Conservation (phyloP, 2,329 filamentous ascomycete genomes). For the Cercospora nicotianae region DNA sequence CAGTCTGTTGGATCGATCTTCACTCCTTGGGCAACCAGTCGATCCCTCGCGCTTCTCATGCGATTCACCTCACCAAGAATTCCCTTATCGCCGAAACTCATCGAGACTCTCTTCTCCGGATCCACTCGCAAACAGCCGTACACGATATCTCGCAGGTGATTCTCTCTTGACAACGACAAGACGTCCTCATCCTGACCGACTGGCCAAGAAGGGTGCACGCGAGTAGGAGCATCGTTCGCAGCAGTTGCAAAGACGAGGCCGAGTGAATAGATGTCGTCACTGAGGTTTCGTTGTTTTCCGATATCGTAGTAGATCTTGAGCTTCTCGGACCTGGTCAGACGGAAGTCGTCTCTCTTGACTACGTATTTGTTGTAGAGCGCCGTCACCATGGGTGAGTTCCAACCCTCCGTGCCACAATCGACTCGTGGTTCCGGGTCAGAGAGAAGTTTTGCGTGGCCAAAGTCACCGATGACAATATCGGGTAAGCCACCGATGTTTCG, state of each 20-base stretch:
- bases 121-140: constrained; percentile 1
- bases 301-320: not conserved
- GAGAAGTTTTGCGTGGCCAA: constrained; percentile 14
- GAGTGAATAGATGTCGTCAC: constrained; percentile 16
- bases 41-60: not conserved
- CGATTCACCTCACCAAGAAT: not conserved
- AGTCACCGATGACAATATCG: constrained; percentile 26
- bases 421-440: not conserved
- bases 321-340: not conserved
- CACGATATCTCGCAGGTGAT: not conserved
- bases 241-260: constrained; percentile 20
- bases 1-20: not conserved
- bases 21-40: not conserved
- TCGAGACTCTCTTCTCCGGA: not conserved
- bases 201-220: not conserved
- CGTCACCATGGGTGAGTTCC: constrained; percentile 16
- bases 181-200: not conserved
- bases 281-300: not conserved
- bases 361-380: not conserved
- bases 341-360: not conserved
- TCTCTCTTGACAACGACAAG: not conserved
- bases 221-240: not conserved
- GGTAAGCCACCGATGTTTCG: constrained; percentile 18
- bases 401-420: constrained; percentile 8
- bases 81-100: not conserved